Conservation (phyloP, 2,329 filamentous ascomycete species). For the Allantophomopsis cytisporea region DNA sequence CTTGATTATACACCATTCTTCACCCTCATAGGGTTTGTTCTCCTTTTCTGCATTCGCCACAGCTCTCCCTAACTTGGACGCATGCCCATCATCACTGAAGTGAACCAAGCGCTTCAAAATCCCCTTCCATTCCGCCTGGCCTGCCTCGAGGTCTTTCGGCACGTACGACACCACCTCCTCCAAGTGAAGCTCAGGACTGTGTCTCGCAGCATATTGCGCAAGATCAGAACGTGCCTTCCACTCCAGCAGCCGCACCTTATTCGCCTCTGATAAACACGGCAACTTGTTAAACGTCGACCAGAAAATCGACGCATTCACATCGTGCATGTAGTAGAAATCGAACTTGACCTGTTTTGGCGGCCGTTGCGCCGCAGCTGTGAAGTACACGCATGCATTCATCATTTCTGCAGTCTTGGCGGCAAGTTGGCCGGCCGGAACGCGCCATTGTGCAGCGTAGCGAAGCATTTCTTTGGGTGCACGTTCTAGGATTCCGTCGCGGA, state of each 20-base stretch:
- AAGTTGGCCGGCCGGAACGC: constrained; percentile 33
- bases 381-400: constrained; percentile 46
- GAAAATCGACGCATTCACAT: constrained; percentile 57
- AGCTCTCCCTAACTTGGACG: constrained; percentile 61
- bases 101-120: constrained; percentile 31
- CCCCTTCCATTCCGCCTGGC: constrained; percentile 18
- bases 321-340: constrained; percentile 78
- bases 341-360: constrained; percentile 54
- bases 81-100: constrained; percentile 66
- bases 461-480: constrained; percentile 52
- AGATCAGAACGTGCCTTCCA: constrained; percentile 72
- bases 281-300: constrained; percentile 54
- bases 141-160: constrained; percentile 12
- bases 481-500: constrained; percentile 53
- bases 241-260: constrained; percentile 61
- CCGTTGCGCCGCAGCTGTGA: constrained; percentile 39
- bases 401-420: constrained; percentile 49
- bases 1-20: constrained; percentile 36
- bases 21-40: constrained; percentile 29
- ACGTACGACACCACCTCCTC: constrained; percentile 47
- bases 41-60: constrained; percentile 47
- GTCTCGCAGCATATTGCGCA: constrained; percentile 57
- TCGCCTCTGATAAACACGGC: constrained; percentile 42
- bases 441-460: constrained; percentile 42
- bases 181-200: constrained; percentile 42